phyloP scores from a whole-genome alignment of 2,329 filamentous ascomycete genomes.

The Zopfia rhizophila region DNA sequence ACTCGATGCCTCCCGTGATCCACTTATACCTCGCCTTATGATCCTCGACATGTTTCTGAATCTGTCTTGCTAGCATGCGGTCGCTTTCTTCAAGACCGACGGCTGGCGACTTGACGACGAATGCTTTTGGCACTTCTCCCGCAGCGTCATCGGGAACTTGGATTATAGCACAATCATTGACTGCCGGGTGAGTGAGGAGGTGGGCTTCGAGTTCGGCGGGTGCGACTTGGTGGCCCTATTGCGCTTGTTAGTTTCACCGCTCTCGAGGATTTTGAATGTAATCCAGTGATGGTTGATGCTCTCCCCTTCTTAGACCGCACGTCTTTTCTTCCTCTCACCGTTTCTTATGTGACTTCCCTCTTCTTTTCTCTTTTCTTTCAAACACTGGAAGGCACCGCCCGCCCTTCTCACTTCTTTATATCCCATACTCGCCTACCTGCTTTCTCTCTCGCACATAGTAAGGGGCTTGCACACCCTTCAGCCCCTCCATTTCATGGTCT shows the following conservation, averaged over 20 bases:
- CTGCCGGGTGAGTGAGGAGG: constrained; percentile 76
- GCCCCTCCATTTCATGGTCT: too few species aligned
- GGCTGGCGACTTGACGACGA: constrained; percentile 67
- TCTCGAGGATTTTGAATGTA: too few species aligned
- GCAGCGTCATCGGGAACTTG: constrained; percentile 72
- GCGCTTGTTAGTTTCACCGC: constrained; percentile 1
- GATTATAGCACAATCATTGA: constrained; percentile 84
- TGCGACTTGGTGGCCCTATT: constrained; percentile 81
- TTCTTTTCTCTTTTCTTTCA: too few species aligned
- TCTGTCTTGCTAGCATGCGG: constrained; percentile 59
- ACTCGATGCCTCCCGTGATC: constrained; percentile 68
- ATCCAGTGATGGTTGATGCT: too few species aligned
- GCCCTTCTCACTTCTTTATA: too few species aligned
- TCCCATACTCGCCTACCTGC: too few species aligned
- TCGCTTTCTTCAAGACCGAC: constrained; percentile 65
- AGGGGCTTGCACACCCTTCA: too few species aligned
- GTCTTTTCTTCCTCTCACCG: too few species aligned
- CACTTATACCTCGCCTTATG: constrained; percentile 72
- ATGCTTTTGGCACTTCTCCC: constrained; percentile 72
- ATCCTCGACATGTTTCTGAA: constrained; percentile 68
- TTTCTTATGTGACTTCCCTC: too few species aligned
- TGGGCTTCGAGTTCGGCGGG: constrained; percentile 86
- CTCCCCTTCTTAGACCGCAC: too few species aligned
- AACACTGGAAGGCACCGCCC: too few species aligned
- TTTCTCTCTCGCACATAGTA: too few species aligned